A percentile compares a stretch with the other conserved stretches of the same genome.
Conservation (phyloP, 2,329 filamentous ascomycete genomes). For the Calonectria pauciramosa region DNA sequence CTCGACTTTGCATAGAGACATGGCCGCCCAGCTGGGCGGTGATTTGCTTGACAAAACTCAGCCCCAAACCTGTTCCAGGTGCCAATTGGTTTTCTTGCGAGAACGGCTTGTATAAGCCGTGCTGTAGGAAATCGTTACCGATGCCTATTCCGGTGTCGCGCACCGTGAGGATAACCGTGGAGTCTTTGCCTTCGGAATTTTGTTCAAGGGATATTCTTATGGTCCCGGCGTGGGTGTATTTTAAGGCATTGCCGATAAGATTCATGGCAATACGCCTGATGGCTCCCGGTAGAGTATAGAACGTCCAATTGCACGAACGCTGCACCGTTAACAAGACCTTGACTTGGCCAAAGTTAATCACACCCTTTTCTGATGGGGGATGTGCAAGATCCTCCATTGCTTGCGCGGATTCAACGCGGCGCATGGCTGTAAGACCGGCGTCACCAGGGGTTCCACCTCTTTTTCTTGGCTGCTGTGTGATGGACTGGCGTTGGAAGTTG, state of each 20-base stretch:
- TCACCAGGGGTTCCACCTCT: not conserved
- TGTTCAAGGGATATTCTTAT: slow-evolving; percentile 49
- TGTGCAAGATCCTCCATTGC: slow-evolving; percentile 49
- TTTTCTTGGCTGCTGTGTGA: slow-evolving; percentile 29
- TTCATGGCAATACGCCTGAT: slow-evolving; percentile 72
- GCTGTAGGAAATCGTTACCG: slow-evolving; percentile 70
- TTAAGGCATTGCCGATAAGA: slow-evolving; percentile 72
- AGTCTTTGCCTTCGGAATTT: slow-evolving; percentile 13
- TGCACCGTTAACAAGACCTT: slow-evolving; percentile 55
- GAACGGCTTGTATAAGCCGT: slow-evolving; percentile 74
- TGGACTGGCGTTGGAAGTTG: slow-evolving; percentile 51
- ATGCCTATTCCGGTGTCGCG: slow-evolving; percentile 78
- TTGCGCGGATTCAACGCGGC: slow-evolving; percentile 55
- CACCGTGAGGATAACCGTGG: slow-evolving; percentile 59
- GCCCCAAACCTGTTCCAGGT: slow-evolving; percentile 73
- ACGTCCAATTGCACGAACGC: slow-evolving; percentile 62
- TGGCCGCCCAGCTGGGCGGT: slow-evolving; percentile 70
- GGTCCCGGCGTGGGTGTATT: slow-evolving; percentile 63
- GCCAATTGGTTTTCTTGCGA: slow-evolving; percentile 73
- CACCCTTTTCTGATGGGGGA: not conserved
- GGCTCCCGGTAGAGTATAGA: slow-evolving; percentile 67
- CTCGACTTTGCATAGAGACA: slow-evolving; percentile 67
- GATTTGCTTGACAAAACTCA: slow-evolving; percentile 74
- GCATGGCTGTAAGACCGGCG: slow-evolving; percentile 34
- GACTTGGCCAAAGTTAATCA: slow-evolving; percentile 40